phyloP scores from a whole-genome alignment of 148 eudicot genomes.

The Cornus kousa region DNA sequence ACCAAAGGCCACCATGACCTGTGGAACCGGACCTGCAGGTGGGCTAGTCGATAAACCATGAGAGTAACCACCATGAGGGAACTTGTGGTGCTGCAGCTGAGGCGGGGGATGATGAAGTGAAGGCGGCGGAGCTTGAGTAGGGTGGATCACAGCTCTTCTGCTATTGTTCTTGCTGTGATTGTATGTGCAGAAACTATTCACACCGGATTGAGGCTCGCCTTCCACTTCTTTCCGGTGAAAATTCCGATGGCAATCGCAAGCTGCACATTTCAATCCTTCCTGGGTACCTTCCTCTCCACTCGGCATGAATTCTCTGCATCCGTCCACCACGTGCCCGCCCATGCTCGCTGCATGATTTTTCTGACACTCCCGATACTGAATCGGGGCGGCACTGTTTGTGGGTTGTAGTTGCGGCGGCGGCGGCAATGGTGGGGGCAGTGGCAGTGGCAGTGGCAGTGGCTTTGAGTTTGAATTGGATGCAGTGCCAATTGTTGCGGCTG shows the following conservation, averaged over 20 bases:
- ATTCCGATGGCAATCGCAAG: slow-evolving; percentile 87
- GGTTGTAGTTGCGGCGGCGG: not conserved
- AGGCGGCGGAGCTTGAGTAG: not conserved
- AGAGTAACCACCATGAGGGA: not conserved
- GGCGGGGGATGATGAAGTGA: not conserved
- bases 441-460: not conserved
- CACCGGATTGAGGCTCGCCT: slow-evolving; percentile 23
- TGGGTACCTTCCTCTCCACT: slow-evolving; percentile 49
- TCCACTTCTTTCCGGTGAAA: slow-evolving; percentile 66
- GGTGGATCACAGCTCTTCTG: not conserved
- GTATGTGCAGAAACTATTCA: slow-evolving; percentile 23
- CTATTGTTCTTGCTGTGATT: slow-evolving; percentile 4
- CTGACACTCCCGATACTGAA: slow-evolving; percentile 58
- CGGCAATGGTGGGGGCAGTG: not conserved
- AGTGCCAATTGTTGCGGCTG: not conserved
- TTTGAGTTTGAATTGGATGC: slow-evolving; percentile 8
- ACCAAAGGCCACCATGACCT: slow-evolving; percentile 66
- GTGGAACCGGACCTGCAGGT: slow-evolving; percentile 12
- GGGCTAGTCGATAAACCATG: slow-evolving; percentile 2
- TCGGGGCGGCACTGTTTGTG: not conserved
- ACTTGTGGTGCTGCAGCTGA: slow-evolving; percentile 6
- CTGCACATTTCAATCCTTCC: slow-evolving; percentile 63
- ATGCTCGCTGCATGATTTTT: slow-evolving; percentile 74
- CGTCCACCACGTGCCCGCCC: slow-evolving; percentile 74
- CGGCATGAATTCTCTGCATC: slow-evolving; percentile 94